These are phyloP conservation scores for Skeletonema potamos DNA, from an alignment of 108 stramenopile genomes.

Conservation along the genomic window DNA sequence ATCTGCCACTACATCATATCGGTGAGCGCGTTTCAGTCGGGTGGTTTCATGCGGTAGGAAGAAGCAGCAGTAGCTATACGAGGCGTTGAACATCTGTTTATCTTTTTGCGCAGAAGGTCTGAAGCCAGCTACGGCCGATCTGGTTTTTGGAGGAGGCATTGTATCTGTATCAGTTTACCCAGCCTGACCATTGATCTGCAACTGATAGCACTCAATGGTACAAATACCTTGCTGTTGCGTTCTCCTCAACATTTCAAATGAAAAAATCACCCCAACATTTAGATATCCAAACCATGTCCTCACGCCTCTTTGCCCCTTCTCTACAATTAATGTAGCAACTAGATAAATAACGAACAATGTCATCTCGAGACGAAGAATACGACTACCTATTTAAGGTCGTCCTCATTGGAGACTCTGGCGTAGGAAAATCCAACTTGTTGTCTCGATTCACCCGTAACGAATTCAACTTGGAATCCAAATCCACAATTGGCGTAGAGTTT, in stretches of 20 bases:
- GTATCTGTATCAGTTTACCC: not conserved
- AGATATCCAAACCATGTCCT: not conserved
- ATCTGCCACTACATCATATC: no score
- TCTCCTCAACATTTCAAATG: not conserved
- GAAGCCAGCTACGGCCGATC: not conserved
- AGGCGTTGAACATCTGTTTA: not conserved
- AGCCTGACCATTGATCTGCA: not conserved
- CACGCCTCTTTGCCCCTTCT: not conserved
- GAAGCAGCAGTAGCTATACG: not conserved
- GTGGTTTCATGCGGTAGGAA: not conserved
- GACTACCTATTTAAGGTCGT: slow-evolving; percentile 97
- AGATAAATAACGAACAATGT: slow-evolving; percentile 23
- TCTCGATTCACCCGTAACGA: slow-evolving; percentile 98
- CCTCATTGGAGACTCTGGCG: slow-evolving; percentile 87
- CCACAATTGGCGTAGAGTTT: slow-evolving; percentile 99
- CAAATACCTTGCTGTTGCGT: not conserved
- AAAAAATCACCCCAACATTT: not conserved
- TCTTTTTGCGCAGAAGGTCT: not conserved
- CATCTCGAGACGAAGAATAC: slow-evolving; percentile 93
- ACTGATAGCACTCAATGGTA: not conserved
- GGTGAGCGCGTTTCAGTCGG: not conserved
- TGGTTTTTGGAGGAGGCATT: not conserved
- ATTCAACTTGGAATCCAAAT: slow-evolving; percentile 98
- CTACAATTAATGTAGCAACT: not conserved
- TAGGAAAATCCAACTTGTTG: slow-evolving; percentile 97